Percentiles rank a stretch among this genome's conserved stretches.
Conservation (phyloP, 2,329 filamentous ascomycete genomes). For the Fusarium setosum region DNA sequence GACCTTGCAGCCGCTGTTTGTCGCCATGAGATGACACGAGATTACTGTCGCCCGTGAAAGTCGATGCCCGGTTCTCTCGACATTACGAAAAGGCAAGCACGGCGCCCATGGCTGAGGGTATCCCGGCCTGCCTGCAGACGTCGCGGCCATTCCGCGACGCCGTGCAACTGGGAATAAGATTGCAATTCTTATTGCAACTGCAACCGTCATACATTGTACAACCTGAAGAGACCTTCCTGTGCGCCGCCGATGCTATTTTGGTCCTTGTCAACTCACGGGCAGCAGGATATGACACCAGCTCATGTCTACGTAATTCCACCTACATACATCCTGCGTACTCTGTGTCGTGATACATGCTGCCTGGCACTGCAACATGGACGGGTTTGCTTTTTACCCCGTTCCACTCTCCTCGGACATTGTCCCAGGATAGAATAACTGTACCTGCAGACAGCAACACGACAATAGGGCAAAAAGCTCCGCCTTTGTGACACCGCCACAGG, state of each 20-base stretch:
- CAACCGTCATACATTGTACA: slow-evolving; percentile 2
- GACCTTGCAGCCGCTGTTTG: slow-evolving; percentile 30
- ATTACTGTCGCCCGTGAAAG: not conserved
- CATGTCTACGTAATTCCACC: not conserved
- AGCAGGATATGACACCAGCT: not conserved
- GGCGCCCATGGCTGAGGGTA: not conserved
- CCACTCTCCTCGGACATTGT: slow-evolving; percentile 18
- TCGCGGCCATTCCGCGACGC: slow-evolving; percentile 10
- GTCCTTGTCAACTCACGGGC: slow-evolving; percentile 1
- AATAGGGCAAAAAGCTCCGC: slow-evolving; percentile 4
- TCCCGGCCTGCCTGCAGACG: slow-evolving; percentile 11
- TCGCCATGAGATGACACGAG: slow-evolving; percentile 20
- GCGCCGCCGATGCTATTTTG: slow-evolving; percentile 23
- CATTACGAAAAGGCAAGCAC: not conserved
- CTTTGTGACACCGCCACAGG: slow-evolving; percentile 21
- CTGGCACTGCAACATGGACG: not conserved
- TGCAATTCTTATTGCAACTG: slow-evolving; percentile 11
- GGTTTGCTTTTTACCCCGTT: slow-evolving; percentile 2
- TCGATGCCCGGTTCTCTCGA: not conserved
- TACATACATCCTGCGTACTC: not conserved
- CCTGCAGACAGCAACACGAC: slow-evolving; percentile 3
- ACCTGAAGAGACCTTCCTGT: slow-evolving; percentile 17
- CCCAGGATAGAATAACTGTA: slow-evolving; percentile 2
- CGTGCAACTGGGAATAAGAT: slow-evolving; percentile 19
- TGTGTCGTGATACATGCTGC: slow-evolving; percentile 8